Evolutionary conservation across 306 rosid species (phyloP).

Genomic region (Acmispon strigosus): DNA sequence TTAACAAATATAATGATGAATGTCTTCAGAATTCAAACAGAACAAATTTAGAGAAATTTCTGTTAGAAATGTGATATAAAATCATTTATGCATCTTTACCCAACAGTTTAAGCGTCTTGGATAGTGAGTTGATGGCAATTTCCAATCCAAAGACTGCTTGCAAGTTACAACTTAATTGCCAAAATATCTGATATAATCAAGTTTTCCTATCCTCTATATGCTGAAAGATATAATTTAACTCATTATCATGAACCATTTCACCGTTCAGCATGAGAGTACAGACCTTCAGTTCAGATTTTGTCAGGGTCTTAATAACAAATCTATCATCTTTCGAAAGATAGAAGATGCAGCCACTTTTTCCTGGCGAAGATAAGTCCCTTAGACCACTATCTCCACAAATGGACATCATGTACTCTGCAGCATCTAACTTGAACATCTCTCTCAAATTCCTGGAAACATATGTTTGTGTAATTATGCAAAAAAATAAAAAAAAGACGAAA

Average conservation of each 20-base stretch:
- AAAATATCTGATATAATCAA: no score
- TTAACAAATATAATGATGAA: not conserved
- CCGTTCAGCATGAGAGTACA: not conserved
- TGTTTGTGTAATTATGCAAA: not conserved
- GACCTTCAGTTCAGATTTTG: conserved; percentile 73
- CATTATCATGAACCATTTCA: no score
- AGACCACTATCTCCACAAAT: conserved; percentile 81
- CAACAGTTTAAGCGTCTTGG: no score
- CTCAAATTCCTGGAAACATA: conserved; percentile 74
- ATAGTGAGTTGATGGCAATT: no score
- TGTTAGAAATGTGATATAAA: no score
- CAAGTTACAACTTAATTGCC: no score
- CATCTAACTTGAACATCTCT: conserved; percentile 92
- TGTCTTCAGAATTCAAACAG: not conserved
- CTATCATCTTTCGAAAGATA: no score
- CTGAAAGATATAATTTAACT: no score
- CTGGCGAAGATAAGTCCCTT: conserved; percentile 76
- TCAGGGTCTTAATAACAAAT: conserved; percentile 81
- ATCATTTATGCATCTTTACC: not conserved
- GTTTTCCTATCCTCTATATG: no score
- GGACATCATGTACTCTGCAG: conserved; percentile 97
- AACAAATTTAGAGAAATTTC: not conserved
- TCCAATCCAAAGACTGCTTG: no score
- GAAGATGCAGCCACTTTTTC: conserved; percentile 96
- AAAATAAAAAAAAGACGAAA: not conserved